Evolutionary conservation across 2,329 filamentous ascomycete genomes (phyloP).

Genomic region (Penicillium nordicum): DNA sequence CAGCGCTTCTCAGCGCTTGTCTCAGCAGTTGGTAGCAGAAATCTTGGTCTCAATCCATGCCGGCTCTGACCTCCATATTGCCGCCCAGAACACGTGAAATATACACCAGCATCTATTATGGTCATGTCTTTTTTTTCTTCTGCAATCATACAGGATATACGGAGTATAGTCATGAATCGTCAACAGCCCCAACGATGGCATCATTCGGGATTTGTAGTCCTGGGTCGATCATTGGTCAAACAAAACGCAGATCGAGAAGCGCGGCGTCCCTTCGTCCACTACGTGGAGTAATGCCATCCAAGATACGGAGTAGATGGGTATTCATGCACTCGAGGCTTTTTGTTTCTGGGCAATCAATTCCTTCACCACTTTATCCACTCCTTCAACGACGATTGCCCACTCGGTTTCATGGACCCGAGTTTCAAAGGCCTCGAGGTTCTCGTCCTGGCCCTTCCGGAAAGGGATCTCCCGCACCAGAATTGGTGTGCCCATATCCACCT

Average conservation of each 20-base stretch:
- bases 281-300: neutral
- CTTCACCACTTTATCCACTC: slow-evolving; percentile 46
- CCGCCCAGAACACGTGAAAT: neutral
- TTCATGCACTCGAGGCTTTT: slow-evolving; percentile 6
- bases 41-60: neutral
- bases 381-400: slow-evolving; percentile 75
- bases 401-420: slow-evolving; percentile 72
- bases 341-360: slow-evolving; percentile 28
- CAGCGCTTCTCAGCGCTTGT: no score
- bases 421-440: slow-evolving; percentile 64
- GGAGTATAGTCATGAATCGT: slow-evolving; percentile 22
- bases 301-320: neutral
- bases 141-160: slow-evolving; percentile 13
- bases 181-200: slow-evolving; percentile 10
- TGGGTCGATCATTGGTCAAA: neutral
- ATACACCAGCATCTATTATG: neutral
- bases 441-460: slow-evolving; percentile 57
- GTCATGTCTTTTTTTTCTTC: slow-evolving; percentile 5
- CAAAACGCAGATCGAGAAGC: neutral
- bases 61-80: neutral
- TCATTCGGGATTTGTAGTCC: neutral
- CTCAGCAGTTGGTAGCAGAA: neutral
- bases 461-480: slow-evolving; percentile 69
- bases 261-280: neutral
- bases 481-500: slow-evolving; percentile 76